Conservation (phyloP, 345 rosid genomes). For the Rhizophora apiculata region DNA sequence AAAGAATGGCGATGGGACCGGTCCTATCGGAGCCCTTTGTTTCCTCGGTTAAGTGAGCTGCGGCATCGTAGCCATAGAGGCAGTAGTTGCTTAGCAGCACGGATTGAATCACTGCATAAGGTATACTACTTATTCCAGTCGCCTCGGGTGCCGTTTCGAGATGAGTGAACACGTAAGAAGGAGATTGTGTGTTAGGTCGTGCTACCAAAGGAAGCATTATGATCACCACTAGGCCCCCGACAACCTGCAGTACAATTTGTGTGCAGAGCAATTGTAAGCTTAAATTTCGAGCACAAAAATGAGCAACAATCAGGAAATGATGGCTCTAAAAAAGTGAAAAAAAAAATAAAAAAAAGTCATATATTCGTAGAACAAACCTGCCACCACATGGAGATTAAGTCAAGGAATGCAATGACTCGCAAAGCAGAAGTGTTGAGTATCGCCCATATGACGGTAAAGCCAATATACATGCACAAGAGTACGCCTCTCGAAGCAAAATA, state of each 20-base stretch:
- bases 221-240: constrained; percentile 50
- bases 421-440: constrained; percentile 56
- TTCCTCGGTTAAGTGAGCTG: constrained; percentile 70
- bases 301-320: too few relatives aligned
- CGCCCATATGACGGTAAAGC: constrained; percentile 56
- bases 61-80: constrained; percentile 57
- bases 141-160: constrained; percentile 41
- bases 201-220: constrained; percentile 62
- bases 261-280: not conserved
- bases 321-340: not conserved
- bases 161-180: constrained; percentile 51
- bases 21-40: constrained; percentile 59
- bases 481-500: constrained; percentile 54
- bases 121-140: constrained; percentile 53
- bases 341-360: not conserved
- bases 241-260: constrained; percentile 30
- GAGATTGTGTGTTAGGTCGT: constrained; percentile 36
- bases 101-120: constrained; percentile 50
- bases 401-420: constrained; percentile 57
- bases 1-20: constrained; percentile 62
- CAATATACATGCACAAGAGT: constrained; percentile 56
- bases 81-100: constrained; percentile 63
- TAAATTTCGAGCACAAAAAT: too few relatives aligned
- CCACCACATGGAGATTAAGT: constrained; percentile 67
- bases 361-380: constrained; percentile 36